A percentile compares a stretch with the other conserved stretches of the same genome.
phyloP scores from a whole-genome alignment of 345 rosid species.

The Mangifera indica region DNA sequence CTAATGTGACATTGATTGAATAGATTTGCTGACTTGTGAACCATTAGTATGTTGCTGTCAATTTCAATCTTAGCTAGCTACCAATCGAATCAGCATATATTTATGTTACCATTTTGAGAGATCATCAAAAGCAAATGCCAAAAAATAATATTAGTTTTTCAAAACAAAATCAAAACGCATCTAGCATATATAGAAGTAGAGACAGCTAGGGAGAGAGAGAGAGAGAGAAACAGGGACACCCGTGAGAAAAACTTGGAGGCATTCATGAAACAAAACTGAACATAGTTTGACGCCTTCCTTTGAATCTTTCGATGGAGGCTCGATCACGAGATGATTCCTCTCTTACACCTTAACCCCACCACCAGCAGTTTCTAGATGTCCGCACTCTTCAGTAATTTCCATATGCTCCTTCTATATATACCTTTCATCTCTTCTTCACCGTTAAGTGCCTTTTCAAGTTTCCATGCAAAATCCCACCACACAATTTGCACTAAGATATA shows the following conservation, averaged over 20 bases:
- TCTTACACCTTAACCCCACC: conserved; percentile 27
- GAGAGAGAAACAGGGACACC: conserved; percentile 25
- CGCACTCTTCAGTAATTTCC: not conserved
- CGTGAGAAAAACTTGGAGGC: conserved; percentile 59
- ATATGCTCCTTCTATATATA: not conserved
- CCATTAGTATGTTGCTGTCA: no score
- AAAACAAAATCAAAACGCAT: not conserved
- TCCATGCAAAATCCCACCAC: not conserved
- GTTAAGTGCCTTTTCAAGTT: not conserved
- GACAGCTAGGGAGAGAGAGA: not conserved
- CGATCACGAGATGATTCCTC: conserved; percentile 34
- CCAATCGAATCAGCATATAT: no score
- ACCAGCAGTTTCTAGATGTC: not conserved
- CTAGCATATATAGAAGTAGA: not conserved
- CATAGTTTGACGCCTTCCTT: conserved; percentile 42
- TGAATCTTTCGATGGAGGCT: conserved; percentile 39
- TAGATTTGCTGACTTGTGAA: no score
- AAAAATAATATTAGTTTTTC: no score
- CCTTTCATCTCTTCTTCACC: not conserved
- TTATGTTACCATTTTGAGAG: no score
- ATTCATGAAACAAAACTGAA: conserved; percentile 45
- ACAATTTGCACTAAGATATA: not conserved
- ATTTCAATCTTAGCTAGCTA: no score
- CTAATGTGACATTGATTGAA: no score
- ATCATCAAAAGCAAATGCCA: no score